Percentiles rank a stretch among this genome's conserved stretches.
phyloP scores from a whole-genome alignment of 2,329 filamentous ascomycete genomes.

The Trematosphaeria pertusa region DNA sequence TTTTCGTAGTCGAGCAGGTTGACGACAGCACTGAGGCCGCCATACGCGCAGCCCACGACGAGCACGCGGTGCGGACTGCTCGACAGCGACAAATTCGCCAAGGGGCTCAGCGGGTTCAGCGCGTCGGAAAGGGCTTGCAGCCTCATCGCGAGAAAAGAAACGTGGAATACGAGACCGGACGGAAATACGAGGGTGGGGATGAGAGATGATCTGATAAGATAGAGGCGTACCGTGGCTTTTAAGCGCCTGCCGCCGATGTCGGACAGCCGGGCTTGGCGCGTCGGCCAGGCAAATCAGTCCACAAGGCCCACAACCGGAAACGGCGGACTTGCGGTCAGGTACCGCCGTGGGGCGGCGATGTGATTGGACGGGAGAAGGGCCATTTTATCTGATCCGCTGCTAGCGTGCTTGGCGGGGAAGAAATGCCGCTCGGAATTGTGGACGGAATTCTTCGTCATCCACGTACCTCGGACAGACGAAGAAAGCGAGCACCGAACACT shows the following conservation, averaged over 20 bases:
- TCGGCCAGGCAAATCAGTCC: neutral
- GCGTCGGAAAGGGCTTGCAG: conserved; percentile 33
- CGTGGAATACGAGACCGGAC: neutral
- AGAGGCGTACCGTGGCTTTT: conserved; percentile 21
- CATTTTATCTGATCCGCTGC: conserved; percentile 29
- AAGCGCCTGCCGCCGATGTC: conserved; percentile 24
- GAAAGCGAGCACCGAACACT: too few relatives aligned
- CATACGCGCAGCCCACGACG: conserved; percentile 74
- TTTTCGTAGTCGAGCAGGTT: conserved; percentile 72
- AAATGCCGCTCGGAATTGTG: too few relatives aligned
- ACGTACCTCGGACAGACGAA: too few relatives aligned
- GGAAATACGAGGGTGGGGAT: conserved; percentile 7
- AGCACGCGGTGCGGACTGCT: conserved; percentile 58
- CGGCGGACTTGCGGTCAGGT: conserved; percentile 5
- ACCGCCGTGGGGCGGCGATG: neutral
- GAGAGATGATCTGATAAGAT: conserved; percentile 49
- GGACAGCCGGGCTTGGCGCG: conserved; percentile 1
- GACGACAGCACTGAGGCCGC: conserved; percentile 70
- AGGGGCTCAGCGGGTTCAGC: conserved; percentile 20
- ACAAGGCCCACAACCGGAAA: conserved; percentile 5
- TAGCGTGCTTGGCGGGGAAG: conserved; percentile 23
- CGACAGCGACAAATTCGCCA: conserved; percentile 34
- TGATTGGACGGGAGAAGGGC: conserved; percentile 17
- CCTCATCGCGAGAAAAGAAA: conserved; percentile 33
- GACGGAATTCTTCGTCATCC: too few relatives aligned